Conservation (phyloP, 495 filamentous ascomycete genomes). For the Cenococcum geophilum region DNA sequence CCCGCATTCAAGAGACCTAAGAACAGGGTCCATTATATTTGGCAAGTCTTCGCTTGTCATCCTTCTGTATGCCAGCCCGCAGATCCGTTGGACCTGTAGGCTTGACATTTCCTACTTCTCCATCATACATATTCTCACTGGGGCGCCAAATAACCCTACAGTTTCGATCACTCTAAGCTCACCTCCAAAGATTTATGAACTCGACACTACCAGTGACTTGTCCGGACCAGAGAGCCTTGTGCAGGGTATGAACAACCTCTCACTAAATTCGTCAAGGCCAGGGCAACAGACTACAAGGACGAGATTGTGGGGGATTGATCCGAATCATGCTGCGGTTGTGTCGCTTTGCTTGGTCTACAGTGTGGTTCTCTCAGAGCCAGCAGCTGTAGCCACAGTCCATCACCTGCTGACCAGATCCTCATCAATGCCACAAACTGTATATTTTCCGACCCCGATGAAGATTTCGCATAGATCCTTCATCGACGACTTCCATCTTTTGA, state of each 20-base stretch:
- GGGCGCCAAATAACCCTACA: constrained; percentile 15
- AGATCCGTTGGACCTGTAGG: constrained; percentile 5
- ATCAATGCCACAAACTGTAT: neutral
- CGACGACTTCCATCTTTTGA: neutral
- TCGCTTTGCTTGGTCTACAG: constrained; percentile 1
- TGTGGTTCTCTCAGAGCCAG: neutral
- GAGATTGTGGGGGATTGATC: neutral
- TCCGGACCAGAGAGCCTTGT: neutral
- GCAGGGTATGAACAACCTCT: neutral
- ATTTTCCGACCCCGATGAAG: neutral
- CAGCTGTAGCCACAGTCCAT: neutral
- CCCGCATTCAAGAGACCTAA: constrained; percentile 12
- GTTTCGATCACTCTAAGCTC: constrained; percentile 18
- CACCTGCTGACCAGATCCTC: neutral
- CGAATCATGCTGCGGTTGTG: neutral
- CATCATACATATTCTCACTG: constrained; percentile 23
- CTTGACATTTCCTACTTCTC: constrained; percentile 28
- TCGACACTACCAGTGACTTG: neutral
- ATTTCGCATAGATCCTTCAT: neutral
- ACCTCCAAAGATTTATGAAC: constrained; percentile 27
- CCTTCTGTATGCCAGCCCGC: constrained; percentile 1
- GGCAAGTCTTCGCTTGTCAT: constrained; percentile 22
- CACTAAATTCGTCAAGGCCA: neutral
- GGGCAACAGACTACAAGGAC: neutral
- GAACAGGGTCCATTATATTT: constrained; percentile 22